Base-by-base conservation (phyloP, 176 grass and related monocot genomes). In the Aegilops bicornis region DNA sequence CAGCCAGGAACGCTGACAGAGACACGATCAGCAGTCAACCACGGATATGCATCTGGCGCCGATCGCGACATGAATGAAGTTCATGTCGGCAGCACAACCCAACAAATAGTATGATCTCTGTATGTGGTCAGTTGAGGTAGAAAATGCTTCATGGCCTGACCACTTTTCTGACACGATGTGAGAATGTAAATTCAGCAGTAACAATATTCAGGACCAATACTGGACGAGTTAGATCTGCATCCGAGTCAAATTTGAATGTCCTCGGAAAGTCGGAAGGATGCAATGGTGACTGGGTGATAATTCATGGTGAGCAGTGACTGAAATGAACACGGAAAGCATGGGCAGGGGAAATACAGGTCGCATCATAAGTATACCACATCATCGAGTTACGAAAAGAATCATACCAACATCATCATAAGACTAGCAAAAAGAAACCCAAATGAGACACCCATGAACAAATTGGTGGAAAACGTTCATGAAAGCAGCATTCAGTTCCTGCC, bases 321-420 rank as follows among this genome's bases (percentile, higher is more conserved):
- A 37, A 77, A 59, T 77, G 39, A 19, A 61, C 52, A 64, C n/a
- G 32, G 64, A 24, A 42, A 61, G 13, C 69, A 43, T 4, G 36
- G 69, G 27, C 37, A 40, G 27, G 71, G 62, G 40, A 87, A 66
- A 27, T 74, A 74, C 77, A 25, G 0, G 60, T 83, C 79, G 64
- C 79, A 90, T 71, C 84, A 31, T 73, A 67, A 86, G 15, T 64
- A 64, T 25, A 2, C 58, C 76, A 61, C 36, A 76, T 8, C 9
- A 56, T 39, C 80, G 30, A 35, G 76, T 84, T 84, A 90, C 40
- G 83, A 64, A 91, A 87, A 89, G 56, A 89, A 87, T 88, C 24
- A 76, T 64, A 42, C 65, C 23, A 40, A 32, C 8, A 79, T 4
- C 17, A 69, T 74, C 32, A 54, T 6, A 54, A 54, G 6, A 54